Percentiles rank a stretch among this genome's conserved stretches.
phyloP scores from a whole-genome alignment of 2,329 filamentous ascomycete genomes.

The Cordyceps tenuipes region DNA sequence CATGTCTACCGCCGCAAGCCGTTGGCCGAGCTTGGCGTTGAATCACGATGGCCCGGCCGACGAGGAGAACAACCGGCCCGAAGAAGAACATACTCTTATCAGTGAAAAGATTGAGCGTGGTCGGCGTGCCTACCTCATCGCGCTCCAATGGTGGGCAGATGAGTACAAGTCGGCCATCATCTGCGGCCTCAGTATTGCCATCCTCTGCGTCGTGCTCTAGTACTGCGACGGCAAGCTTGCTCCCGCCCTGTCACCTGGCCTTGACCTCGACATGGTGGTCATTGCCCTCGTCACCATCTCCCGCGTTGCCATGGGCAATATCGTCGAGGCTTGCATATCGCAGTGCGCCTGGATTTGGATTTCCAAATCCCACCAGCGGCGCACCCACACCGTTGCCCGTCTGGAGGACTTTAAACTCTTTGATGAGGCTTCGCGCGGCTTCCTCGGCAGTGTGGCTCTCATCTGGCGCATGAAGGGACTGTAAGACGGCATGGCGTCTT shows the following conservation, averaged over 20 bases:
- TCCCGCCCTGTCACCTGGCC: conserved; percentile 20
- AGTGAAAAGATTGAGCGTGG: conserved; percentile 5
- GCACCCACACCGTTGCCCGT: conserved; percentile 23
- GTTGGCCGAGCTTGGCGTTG: not conserved
- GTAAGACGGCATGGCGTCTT: conserved; percentile 13
- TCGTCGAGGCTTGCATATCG: conserved; percentile 28
- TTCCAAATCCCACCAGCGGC: conserved; percentile 24
- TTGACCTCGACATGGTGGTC: conserved; percentile 27
- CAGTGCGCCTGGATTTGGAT: conserved; percentile 34
- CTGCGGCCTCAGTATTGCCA: conserved; percentile 21
- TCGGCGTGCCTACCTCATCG: conserved; percentile 15
- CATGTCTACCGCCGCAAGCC: not conserved
- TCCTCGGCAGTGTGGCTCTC: conserved; percentile 27
- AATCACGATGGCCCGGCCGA: conserved; percentile 9
- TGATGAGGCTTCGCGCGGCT: conserved; percentile 28
- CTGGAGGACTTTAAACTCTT: conserved; percentile 32
- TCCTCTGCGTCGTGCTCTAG: conserved; percentile 22
- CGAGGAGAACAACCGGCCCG: not conserved
- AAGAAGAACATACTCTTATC: conserved; percentile 2
- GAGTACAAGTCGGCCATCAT: conserved; percentile 27
- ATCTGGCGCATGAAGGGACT: conserved; percentile 28
- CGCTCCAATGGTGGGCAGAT: conserved; percentile 28
- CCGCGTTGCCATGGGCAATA: conserved; percentile 26
- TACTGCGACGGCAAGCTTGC: conserved; percentile 23
- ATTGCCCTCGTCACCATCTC: conserved; percentile 31